phyloP scores from a whole-genome alignment of 2,329 filamentous ascomycete species.

The Hortaea werneckii region DNA sequence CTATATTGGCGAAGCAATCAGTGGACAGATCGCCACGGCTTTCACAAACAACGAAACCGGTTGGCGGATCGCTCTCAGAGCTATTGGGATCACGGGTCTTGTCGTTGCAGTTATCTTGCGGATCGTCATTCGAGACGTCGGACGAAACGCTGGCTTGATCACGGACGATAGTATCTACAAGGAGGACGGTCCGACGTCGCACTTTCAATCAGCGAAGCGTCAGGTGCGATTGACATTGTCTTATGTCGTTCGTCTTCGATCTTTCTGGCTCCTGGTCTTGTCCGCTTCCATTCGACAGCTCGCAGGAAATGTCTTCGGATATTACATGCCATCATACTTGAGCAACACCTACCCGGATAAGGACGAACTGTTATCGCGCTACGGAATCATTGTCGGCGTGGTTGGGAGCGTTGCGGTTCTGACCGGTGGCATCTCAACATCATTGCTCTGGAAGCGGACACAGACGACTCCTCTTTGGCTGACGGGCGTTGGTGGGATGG shows the following conservation, averaged over 20 bases:
- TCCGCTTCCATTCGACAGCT: constrained; percentile 1
- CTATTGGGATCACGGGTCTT: constrained; percentile 2
- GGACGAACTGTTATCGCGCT: constrained; percentile 1
- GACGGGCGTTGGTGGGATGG: constrained; percentile 1
- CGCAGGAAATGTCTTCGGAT: constrained; percentile 3
- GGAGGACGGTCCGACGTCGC: neutral
- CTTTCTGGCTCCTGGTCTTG: constrained; percentile 2
- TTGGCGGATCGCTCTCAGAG: constrained; percentile 2
- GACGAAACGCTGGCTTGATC: neutral
- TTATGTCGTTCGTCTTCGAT: constrained; percentile 1
- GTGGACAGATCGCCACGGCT: constrained; percentile 4
- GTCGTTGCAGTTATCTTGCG: neutral
- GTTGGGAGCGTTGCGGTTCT: constrained; percentile 3
- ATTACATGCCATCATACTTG: constrained; percentile 4
- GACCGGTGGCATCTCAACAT: neutral
- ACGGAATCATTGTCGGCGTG: constrained; percentile 5
- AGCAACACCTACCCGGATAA: constrained; percentile 1
- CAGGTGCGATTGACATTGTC: neutral
- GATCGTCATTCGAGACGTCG: neutral
- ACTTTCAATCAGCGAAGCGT: neutral
- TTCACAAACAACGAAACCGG: constrained; percentile 2
- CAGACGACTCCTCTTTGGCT: constrained; percentile 1
- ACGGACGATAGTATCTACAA: constrained; percentile 1
- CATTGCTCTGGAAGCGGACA: neutral
- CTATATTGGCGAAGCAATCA: constrained; percentile 4